phyloP scores from a whole-genome alignment of 2,329 filamentous ascomycete species.

The Talaromyces sp. region DNA sequence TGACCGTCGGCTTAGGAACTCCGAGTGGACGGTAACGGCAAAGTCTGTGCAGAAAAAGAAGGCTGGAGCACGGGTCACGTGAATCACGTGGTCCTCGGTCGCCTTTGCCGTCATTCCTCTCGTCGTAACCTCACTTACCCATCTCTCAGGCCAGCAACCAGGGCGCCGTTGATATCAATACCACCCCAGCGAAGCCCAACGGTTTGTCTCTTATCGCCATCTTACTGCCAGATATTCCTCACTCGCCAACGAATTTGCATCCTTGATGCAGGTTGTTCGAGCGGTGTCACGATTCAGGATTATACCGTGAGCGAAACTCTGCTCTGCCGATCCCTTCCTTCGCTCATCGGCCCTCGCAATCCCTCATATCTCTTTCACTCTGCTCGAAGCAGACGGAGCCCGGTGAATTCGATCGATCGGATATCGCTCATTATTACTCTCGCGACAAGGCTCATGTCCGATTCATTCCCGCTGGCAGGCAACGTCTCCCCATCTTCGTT shows the following conservation, averaged over 20 bases:
- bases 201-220: neutral
- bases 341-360: slow-evolving; percentile 17
- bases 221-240: neutral
- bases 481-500: slow-evolving; percentile 45
- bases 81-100: slow-evolving; percentile 17
- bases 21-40: slow-evolving; percentile 8
- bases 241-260: neutral
- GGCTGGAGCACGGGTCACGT: slow-evolving; percentile 3
- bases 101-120: slow-evolving; percentile 19
- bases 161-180: slow-evolving; percentile 10
- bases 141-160: slow-evolving; percentile 16
- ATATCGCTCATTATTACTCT: neutral
- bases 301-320: slow-evolving; percentile 17
- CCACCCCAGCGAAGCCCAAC: neutral
- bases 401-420: neutral
- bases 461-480: slow-evolving; percentile 34
- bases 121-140: slow-evolving; percentile 16
- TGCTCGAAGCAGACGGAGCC: neutral
- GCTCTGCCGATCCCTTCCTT: slow-evolving; percentile 17
- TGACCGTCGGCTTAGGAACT: neutral
- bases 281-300: slow-evolving; percentile 12
- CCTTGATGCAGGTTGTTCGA: slow-evolving; percentile 16
- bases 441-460: slow-evolving; percentile 34
- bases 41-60: slow-evolving; percentile 8
- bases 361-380: slow-evolving; percentile 7